Conservation (phyloP, 1,139 yeast species). For the Debaryomyces sp. region DNA sequence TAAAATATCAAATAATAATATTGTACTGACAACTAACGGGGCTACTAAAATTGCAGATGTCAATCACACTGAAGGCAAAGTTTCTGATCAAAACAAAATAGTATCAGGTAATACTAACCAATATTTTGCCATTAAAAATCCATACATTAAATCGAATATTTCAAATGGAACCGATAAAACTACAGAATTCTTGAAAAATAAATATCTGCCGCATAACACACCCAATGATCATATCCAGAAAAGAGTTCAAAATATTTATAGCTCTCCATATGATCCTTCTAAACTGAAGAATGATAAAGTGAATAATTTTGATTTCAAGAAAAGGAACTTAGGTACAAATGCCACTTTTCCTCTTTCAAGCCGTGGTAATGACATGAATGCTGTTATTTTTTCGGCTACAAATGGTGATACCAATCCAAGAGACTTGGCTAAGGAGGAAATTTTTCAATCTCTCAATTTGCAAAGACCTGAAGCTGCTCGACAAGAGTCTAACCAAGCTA, state of each 20-base stretch:
- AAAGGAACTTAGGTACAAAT: not conserved
- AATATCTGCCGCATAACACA: not conserved
- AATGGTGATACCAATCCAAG: not conserved
- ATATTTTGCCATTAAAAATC: too few species aligned
- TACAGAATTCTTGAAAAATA: not conserved
- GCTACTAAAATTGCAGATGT: not conserved
- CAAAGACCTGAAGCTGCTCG: not conserved
- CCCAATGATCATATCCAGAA: not conserved
- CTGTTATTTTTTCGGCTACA: not conserved
- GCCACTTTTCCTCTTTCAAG: not conserved
- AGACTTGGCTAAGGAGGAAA: not conserved
- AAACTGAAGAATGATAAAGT: not conserved
- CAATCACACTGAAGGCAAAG: not conserved
- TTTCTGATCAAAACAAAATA: not conserved
- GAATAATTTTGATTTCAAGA: not conserved
- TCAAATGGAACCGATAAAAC: not conserved
- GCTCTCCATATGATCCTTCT: not conserved
- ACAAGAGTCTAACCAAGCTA: not conserved
- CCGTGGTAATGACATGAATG: not conserved
- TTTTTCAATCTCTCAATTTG: not conserved
- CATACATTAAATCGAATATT: not conserved
- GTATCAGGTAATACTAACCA: not conserved
- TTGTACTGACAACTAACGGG: not conserved
- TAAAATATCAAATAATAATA: not conserved
- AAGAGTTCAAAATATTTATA: not conserved